Percentiles rank a stretch among this genome's conserved stretches.
Evolutionary conservation across 768 basidiomycete species (phyloP).

Genomic region (Leccinum pellstonianum): DNA sequence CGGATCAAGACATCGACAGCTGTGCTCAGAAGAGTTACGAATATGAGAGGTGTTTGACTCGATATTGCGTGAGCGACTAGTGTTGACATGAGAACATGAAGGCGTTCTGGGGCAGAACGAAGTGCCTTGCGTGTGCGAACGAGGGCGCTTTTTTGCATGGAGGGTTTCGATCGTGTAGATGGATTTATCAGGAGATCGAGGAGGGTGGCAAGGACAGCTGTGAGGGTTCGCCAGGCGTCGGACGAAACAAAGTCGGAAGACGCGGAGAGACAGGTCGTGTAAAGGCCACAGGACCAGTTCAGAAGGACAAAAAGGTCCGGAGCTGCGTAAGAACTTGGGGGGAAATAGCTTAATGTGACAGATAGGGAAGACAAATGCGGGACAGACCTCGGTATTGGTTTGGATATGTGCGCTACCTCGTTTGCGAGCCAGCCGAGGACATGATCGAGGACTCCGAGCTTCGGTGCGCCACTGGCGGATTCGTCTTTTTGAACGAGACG

Average conservation of each 20-base stretch:
- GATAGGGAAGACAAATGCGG: neutral
- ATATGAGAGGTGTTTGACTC: slow-evolving; percentile 39
- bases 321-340: slow-evolving; percentile 50
- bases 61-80: slow-evolving; percentile 53
- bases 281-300: slow-evolving; percentile 68
- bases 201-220: slow-evolving; percentile 56
- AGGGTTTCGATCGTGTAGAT: slow-evolving; percentile 50
- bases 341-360: neutral
- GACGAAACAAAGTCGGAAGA: slow-evolving; percentile 47
- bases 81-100: slow-evolving; percentile 51
- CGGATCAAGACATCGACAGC: slow-evolving; percentile 69
- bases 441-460: slow-evolving; percentile 63
- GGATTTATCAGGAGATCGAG: slow-evolving; percentile 58
- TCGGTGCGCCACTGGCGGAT: slow-evolving; percentile 39
- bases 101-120: slow-evolving; percentile 54
- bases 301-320: slow-evolving; percentile 67
- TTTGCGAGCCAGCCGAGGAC: slow-evolving; percentile 73
- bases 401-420: slow-evolving; percentile 61
- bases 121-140: slow-evolving; percentile 65
- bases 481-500: slow-evolving; percentile 66
- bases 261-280: slow-evolving; percentile 47
- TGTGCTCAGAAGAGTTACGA: slow-evolving; percentile 60
- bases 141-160: slow-evolving; percentile 60
- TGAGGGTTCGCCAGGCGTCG: slow-evolving; percentile 50
- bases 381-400: slow-evolving; percentile 56